A percentile compares a stretch with the other conserved stretches of the same genome.
phyloP scores from a whole-genome alignment of 805 yeast species.

The Ogataea philodendri region DNA sequence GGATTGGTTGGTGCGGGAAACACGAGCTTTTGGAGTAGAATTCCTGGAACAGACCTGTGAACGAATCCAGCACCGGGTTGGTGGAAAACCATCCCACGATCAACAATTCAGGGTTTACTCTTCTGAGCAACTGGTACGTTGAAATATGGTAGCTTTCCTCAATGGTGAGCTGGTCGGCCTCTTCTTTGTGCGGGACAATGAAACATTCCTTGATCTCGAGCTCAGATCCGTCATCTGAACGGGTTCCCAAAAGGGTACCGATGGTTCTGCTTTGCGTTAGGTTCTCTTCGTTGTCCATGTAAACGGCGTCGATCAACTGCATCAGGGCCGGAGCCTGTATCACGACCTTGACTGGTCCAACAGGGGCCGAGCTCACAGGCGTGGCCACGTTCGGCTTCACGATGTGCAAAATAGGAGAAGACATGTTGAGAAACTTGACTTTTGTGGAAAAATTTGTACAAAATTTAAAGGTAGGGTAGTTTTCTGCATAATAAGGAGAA shows the following conservation, averaged over 20 bases:
- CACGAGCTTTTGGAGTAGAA: constrained; percentile 74
- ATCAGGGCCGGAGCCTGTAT: constrained; percentile 71
- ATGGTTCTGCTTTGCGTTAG: constrained; percentile 58
- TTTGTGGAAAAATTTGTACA: constrained; percentile 11
- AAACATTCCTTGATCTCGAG: constrained; percentile 73
- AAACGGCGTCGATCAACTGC: constrained; percentile 70
- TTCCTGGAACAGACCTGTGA: constrained; percentile 77
- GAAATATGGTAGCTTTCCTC: constrained; percentile 74
- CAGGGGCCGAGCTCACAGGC: constrained; percentile 33
- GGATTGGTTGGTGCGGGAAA: constrained; percentile 73
- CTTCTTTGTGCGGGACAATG: constrained; percentile 77
- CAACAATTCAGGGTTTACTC: constrained; percentile 72
- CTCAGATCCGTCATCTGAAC: constrained; percentile 80
- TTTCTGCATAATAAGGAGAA: constrained; percentile 5
- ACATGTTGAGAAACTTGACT: constrained; percentile 18
- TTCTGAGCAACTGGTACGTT: constrained; percentile 68
- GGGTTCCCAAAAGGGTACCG: constrained; percentile 77
- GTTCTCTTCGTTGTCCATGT: constrained; percentile 46
- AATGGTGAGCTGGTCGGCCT: constrained; percentile 71
- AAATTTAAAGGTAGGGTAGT: constrained; percentile 12
- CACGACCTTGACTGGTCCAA: constrained; percentile 48
- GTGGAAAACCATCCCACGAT: constrained; percentile 86
- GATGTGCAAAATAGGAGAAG: constrained; percentile 34
- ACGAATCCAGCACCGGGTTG: constrained; percentile 57
- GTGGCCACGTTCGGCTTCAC: constrained; percentile 47